Percentiles rank a stretch among this genome's conserved stretches.
These are phyloP conservation scores for Solanum virginianum DNA, from an alignment of 257 asterid genomes.

Conservation along the genomic window DNA sequence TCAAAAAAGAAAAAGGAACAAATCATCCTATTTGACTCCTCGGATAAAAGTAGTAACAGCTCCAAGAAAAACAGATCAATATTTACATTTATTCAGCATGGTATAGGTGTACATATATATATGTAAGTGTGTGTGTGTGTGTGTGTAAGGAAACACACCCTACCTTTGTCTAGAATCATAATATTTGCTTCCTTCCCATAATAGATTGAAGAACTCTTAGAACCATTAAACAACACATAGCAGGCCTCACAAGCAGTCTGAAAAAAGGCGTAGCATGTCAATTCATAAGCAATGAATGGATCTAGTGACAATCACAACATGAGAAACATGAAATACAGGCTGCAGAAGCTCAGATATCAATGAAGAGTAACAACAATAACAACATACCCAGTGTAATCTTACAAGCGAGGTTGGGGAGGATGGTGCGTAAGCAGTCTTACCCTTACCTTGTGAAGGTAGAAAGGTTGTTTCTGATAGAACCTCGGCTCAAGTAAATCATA, in stretches of 20 bases:
- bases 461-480: neutral
- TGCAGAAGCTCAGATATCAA: neutral
- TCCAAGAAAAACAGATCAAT: neutral
- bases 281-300: neutral
- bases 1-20: neutral
- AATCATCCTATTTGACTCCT: neutral
- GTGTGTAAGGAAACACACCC: neutral
- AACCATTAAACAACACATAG: conserved; percentile 52
- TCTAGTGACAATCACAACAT: neutral
- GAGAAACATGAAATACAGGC: neutral
- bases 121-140: no score
- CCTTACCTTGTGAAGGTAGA: neutral
- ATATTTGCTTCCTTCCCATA: conserved; percentile 34
- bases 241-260: conserved; percentile 40
- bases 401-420: neutral
- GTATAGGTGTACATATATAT: neutral
- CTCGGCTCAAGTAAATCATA: neutral
- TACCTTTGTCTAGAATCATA: conserved; percentile 57
- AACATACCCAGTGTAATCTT: neutral
- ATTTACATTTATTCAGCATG: neutral
- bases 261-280: neutral
- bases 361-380: neutral
- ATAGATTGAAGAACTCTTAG: conserved; percentile 39
- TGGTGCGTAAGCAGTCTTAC: no score
- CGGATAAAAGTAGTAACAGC: neutral